Evolutionary conservation across 257 asterid species (phyloP).

Genomic region (Craterostigma plantagineum): DNA sequence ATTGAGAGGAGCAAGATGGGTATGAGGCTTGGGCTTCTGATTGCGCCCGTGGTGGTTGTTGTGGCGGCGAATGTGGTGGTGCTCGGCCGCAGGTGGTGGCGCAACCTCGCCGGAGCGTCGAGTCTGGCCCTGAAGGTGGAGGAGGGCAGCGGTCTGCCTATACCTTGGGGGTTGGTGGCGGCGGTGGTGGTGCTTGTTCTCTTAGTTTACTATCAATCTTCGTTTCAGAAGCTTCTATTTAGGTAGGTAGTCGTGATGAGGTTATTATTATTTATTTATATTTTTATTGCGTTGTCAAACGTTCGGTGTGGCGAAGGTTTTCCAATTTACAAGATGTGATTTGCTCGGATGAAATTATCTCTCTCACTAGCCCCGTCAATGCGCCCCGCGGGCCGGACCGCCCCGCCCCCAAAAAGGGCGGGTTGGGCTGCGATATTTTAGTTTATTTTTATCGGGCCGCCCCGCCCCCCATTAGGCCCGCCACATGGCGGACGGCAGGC

Average conservation of each 20-base stretch:
- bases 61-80: neutral
- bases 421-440: no score
- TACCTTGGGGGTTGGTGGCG: constrained; percentile 1
- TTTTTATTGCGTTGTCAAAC: no score
- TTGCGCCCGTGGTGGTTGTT: neutral
- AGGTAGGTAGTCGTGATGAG: neutral
- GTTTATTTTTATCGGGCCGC: no score
- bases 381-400: no score
- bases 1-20: constrained; percentile 1
- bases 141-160: neutral
- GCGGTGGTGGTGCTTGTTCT: neutral
- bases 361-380: no score
- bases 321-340: no score
- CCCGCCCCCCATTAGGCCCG: no score
- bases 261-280: no score
- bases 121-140: neutral
- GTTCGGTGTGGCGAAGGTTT: no score
- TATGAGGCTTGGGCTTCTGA: neutral
- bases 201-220: neutral
- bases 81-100: neutral
- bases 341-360: no score
- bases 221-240: neutral
- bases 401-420: no score
- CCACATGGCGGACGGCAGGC: no score
- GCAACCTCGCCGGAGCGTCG: neutral